Evolutionary conservation across 179 eudicot species (phyloP), one percentile per base, ranked within the genome.

Genomic region (Beta macrorhiza): DNA sequence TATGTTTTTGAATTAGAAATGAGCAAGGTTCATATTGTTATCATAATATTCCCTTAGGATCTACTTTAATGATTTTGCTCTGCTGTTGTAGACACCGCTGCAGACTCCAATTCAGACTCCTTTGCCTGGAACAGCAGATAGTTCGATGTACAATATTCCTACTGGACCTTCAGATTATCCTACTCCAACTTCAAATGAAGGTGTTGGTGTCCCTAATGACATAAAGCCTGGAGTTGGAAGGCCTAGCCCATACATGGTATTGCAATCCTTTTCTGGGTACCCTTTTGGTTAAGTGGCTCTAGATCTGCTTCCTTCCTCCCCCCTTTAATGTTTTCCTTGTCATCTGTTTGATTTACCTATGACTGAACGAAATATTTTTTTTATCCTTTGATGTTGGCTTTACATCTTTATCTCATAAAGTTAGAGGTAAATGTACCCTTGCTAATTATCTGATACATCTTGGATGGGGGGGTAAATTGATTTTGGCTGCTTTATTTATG

Each of bases 41-140:
- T 49, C 22, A 17, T 29, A 49, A 44, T 53, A 61, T n/a, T 47
- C 7, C 14, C 64, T 20, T 19, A 56, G 11, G 42, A 45, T 74
- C 63, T 56, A 9, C 12, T n/a, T 56, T 64, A 51, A 77, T 49
- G 45, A 63, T 17, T 22, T 53, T 74, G 17, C 45, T 44, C 74
- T 86, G 42, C 15, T 62, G 53, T 73, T 80, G 85, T 90, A 90
- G 95, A 93, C 97, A 11, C 92, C 95, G 3, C 64, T 86, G 82
- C 91, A 91, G 86, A 93, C 98, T 80, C 98, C 98, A 22, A 88
- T 91, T 74, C 97, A 86, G 74, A 93, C 97, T 53, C 98, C 97
- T 25, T 68, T 91, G 74, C 97, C 97, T 5, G 97, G 97, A 72
- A 87, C 91, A 11, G 91, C 84, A 25, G 98, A 95, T 83, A 91